Conservation (phyloP, 1,284 basidiomycete species). For the Kwoniella shivajii region DNA sequence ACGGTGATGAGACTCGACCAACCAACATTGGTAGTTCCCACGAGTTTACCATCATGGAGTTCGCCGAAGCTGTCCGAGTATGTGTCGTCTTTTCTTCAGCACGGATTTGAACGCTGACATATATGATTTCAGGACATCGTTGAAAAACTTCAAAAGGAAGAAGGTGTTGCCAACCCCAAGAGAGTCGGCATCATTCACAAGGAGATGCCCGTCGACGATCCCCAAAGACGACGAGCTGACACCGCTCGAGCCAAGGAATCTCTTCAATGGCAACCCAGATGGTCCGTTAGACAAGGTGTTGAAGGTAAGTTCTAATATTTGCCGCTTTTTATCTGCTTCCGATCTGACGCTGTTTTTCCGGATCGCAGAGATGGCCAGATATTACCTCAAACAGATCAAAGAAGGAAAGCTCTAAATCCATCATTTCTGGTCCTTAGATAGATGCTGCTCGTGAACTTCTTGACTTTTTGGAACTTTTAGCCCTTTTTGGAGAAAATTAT, state of each 20-base stretch:
- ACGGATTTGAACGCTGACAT: neutral
- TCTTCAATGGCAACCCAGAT: constrained; percentile 91
- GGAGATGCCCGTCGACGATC: constrained; percentile 89
- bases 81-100: constrained; percentile 12
- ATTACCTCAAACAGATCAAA: constrained; percentile 30
- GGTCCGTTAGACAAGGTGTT: constrained; percentile 56
- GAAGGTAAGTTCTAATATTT: constrained; percentile 16
- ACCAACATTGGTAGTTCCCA: constrained; percentile 93
- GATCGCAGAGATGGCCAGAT: constrained; percentile 33
- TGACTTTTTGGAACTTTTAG: neutral
- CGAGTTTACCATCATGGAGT: constrained; percentile 91
- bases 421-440: neutral
- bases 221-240: constrained; percentile 89
- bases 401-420: constrained; percentile 30
- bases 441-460: neutral
- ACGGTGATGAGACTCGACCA: constrained; percentile 83
- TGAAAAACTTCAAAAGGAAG: constrained; percentile 82
- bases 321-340: too few relatives aligned
- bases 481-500: neutral
- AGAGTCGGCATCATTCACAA: constrained; percentile 76
- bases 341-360: too few relatives aligned
- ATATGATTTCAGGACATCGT: constrained; percentile 65
- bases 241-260: constrained; percentile 82
- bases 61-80: constrained; percentile 76
- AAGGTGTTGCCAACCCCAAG: constrained; percentile 62